Evolutionary conservation across 1,139 yeast species (phyloP).

Genomic region (Candida tropicalis): DNA sequence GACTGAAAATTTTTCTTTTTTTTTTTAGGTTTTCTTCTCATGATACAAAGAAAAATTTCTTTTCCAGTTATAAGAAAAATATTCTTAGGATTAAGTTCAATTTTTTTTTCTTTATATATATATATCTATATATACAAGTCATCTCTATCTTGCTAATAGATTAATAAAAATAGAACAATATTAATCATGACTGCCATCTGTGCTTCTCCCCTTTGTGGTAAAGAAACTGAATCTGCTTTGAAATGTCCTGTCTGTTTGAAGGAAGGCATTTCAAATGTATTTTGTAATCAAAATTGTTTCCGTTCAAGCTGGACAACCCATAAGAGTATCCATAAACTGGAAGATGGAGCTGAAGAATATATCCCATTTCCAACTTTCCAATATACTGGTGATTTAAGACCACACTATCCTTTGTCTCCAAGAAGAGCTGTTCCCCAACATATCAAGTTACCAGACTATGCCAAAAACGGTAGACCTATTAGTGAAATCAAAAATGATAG

Average conservation of each 20-base stretch:
- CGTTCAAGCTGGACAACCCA: slow-evolving; percentile 70
- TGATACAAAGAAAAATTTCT: too few relatives aligned
- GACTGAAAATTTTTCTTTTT: too few relatives aligned
- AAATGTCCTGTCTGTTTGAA: slow-evolving; percentile 94
- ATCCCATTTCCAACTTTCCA: slow-evolving; percentile 85
- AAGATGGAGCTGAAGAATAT: slow-evolving; percentile 52
- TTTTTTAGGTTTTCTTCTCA: too few relatives aligned
- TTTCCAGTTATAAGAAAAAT: too few relatives aligned
- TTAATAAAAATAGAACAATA: background rate
- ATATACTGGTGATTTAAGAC: slow-evolving; percentile 75
- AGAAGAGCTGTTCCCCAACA: slow-evolving; percentile 70
- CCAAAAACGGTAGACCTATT: slow-evolving; percentile 75
- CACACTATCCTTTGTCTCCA: slow-evolving; percentile 80
- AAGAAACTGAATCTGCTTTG: slow-evolving; percentile 68
- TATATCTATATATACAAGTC: background rate
- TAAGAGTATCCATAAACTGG: slow-evolving; percentile 51
- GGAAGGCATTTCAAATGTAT: slow-evolving; percentile 58
- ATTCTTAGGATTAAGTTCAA: background rate
- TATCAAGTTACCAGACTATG: slow-evolving; percentile 83
- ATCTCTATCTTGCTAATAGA: background rate
- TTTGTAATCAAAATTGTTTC: slow-evolving; percentile 88
- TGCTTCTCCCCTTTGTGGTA: slow-evolving; percentile 82
- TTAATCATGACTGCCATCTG: slow-evolving; percentile 37
- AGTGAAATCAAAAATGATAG: slow-evolving; percentile 78
- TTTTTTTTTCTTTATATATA: background rate